Evolutionary conservation across 495 filamentous ascomycete genomes (phyloP), one percentile per base, ranked within the genome.

Genomic region (Hypoxylon subgilvum): DNA sequence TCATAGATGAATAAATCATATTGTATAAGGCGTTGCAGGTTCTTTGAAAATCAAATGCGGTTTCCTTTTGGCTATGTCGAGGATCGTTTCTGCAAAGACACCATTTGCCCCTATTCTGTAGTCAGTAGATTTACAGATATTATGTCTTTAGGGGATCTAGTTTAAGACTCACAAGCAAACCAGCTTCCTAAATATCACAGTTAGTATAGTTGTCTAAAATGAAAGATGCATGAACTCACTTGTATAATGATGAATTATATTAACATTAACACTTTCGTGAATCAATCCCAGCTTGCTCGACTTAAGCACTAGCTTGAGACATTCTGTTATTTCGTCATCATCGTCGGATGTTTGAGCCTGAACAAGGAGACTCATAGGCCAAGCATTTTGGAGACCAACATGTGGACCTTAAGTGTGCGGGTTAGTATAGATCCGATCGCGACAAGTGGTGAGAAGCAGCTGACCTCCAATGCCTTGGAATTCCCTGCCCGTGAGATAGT

Each of bases 291-390:
- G 79, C 34, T 76, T 76, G 54, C 88, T 88, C 2, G 85, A 85
- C 55, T 83, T 79, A 34, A 89, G 80, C 47, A 99, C 93, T 30
- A 86, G 65, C n/a, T 83, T 75, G 43, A 99, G 67, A 51, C 81
- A 85, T 25, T 80, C 76, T 49, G 68, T 76, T 47, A 99, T 97
- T 74, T 97, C 95, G 5, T 84, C 77, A 48, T 95, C 92, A 45
- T 94, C 81, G 39, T 93, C 81, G n/a, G 84, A 89, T 2, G 94
- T 99, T 81, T 91, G 88, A 17, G 90, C 90, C 74, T 96, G 90
- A 3, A 96, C 81, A 9, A 99, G 80, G 49, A 96, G 77, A 60
- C 89, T 93, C 88, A 99, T 96, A 1, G 94, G 94, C 94, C 94
- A 99, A n/a, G 92, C 93, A 52, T 96, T 86, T 62, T 84, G 74